Conservation (phyloP, 352 stramenopile genomes). For the Blastocystis sp. region DNA sequence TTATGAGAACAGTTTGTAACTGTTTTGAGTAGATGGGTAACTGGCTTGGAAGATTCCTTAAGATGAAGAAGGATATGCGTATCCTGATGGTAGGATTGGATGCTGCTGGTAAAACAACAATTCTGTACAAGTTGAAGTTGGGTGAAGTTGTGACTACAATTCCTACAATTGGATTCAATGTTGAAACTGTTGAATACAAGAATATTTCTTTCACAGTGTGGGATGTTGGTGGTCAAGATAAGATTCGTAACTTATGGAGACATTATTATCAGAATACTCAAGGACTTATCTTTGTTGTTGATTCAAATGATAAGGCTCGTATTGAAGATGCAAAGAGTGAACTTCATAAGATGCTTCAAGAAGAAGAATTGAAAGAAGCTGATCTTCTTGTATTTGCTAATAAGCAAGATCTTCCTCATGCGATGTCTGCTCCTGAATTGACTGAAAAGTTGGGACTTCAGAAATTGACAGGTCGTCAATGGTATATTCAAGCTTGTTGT, state of each 20-base stretch:
- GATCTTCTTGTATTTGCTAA: slow-evolving; percentile 95
- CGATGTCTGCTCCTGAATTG: slow-evolving; percentile 93
- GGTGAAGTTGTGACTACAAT: slow-evolving; percentile 87
- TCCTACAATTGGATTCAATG: slow-evolving; percentile 84
- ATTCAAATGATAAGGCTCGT: slow-evolving; percentile 95
- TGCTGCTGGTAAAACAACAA: slow-evolving; percentile 89
- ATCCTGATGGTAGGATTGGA: slow-evolving; percentile 88
- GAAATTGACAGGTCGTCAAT: slow-evolving; percentile 88
- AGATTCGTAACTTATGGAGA: slow-evolving; percentile 91
- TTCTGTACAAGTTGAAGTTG: slow-evolving; percentile 83
- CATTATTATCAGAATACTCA: slow-evolving; percentile 99
- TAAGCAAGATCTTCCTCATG: slow-evolving; percentile 98
- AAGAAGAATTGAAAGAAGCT: slow-evolving; percentile 91
- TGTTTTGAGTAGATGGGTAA: slow-evolving; percentile 49
- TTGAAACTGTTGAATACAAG: slow-evolving; percentile 99
- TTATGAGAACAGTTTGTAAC: neutral
- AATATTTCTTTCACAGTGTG: slow-evolving; percentile 98
- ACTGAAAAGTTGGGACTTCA: slow-evolving; percentile 95
- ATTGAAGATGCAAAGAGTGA: slow-evolving; percentile 90
- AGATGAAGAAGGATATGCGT: slow-evolving; percentile 77
- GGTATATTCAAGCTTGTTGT: slow-evolving; percentile 98
- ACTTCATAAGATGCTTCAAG: slow-evolving; percentile 93
- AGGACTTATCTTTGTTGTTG: slow-evolving; percentile 97
- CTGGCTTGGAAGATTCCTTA: slow-evolving; percentile 49
- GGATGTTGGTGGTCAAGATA: slow-evolving; percentile 96